These are phyloP conservation scores for Amaranthus hypochondriacus DNA, from an alignment of 148 eudicot species.

Conservation along the genomic window DNA sequence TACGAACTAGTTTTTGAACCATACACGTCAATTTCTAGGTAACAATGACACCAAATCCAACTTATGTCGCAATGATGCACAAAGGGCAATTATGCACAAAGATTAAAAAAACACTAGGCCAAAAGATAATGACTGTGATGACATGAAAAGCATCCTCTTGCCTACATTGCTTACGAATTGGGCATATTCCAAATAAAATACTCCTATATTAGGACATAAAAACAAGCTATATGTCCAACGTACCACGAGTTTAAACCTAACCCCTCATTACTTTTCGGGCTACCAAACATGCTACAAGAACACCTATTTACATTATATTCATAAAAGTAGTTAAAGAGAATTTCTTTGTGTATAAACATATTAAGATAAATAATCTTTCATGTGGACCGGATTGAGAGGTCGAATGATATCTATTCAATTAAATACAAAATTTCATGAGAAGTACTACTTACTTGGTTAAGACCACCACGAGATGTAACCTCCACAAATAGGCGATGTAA, in stretches of 20 bases:
- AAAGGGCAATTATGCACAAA: too few species aligned
- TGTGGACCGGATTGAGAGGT: neutral
- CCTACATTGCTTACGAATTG: too few species aligned
- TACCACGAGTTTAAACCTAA: neutral
- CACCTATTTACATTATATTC: neutral
- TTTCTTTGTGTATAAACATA: neutral
- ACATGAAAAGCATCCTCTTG: too few species aligned
- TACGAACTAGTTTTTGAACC: too few species aligned
- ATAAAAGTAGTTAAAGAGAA: neutral
- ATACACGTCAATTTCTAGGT: too few species aligned
- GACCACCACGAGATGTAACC: constrained; percentile 88
- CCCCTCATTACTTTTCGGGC: neutral
- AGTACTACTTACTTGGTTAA: constrained; percentile 54
- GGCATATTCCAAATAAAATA: too few species aligned
- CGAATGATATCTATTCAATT: neutral
- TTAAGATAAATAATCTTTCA: neutral
- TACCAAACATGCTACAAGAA: neutral
- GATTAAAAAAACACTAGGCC: too few species aligned
- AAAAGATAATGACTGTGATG: too few species aligned
- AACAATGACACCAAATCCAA: too few species aligned
- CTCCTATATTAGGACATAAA: neutral
- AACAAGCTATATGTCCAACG: neutral
- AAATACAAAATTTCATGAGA: neutral
- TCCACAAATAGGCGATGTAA: constrained; percentile 65
- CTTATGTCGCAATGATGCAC: too few species aligned